Conservation (phyloP, 2,329 filamentous ascomycete genomes). For the Curvularia eragrostidis region DNA sequence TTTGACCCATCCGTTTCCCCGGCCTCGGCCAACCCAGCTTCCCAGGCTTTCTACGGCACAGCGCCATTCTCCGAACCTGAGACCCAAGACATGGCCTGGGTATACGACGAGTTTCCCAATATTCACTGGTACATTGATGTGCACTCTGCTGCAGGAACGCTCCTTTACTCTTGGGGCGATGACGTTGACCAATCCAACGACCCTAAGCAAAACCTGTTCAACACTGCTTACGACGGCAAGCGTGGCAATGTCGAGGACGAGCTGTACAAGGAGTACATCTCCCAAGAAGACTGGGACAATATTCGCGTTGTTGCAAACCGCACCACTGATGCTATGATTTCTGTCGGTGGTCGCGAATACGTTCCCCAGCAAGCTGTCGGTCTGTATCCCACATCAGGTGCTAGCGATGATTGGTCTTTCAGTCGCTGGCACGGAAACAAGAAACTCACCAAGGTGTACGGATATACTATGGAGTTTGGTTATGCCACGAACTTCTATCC, state of each 20-base stretch:
- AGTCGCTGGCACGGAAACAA: conserved; percentile 47
- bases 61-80: conserved; percentile 64
- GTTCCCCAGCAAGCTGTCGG: conserved; percentile 45
- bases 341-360: conserved; percentile 46
- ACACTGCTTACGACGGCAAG: conserved; percentile 59
- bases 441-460: conserved; percentile 50
- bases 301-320: conserved; percentile 41
- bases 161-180: conserved; percentile 66
- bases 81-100: conserved; percentile 60
- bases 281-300: conserved; percentile 43
- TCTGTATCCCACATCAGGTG: conserved; percentile 49
- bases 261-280: conserved; percentile 58
- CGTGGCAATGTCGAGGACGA: conserved; percentile 58
- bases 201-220: conserved; percentile 59
- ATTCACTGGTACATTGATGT: conserved; percentile 66
- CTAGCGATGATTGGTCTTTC: conserved; percentile 50
- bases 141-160: conserved; percentile 61
- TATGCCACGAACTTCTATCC: conserved; percentile 53
- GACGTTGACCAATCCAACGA: conserved; percentile 60
- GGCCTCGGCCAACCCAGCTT: conserved; percentile 53
- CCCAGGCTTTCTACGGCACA: conserved; percentile 61
- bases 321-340: conserved; percentile 46
- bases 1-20: conserved; percentile 49
- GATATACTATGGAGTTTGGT: conserved; percentile 52
- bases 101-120: conserved; percentile 58